Evolutionary conservation across 306 rosid species (phyloP).

Genomic region (Pyrus betulifolia): DNA sequence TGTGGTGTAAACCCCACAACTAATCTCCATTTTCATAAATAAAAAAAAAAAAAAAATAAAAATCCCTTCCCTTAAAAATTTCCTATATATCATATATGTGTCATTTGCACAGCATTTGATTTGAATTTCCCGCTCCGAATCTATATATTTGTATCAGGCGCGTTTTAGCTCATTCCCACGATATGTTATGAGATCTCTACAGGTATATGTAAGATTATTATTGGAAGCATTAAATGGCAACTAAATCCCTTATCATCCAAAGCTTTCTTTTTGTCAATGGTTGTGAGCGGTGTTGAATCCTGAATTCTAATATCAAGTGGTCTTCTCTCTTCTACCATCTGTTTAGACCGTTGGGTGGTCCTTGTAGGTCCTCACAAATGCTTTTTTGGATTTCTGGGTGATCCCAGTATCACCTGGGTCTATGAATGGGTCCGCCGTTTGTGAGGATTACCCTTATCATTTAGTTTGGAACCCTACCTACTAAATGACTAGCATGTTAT

Average conservation of each 20-base stretch:
- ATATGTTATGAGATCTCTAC: neutral
- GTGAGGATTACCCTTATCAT: neutral
- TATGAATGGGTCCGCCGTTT: too few relatives aligned
- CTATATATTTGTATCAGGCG: neutral
- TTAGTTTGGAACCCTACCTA: neutral
- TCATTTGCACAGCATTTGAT: constrained; percentile 29
- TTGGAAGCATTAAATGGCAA: constrained; percentile 10
- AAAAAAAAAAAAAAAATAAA: too few relatives aligned
- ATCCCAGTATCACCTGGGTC: too few relatives aligned
- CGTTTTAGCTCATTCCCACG: neutral
- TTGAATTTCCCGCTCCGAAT: constrained; percentile 34
- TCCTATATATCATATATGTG: neutral
- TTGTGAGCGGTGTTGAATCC: neutral
- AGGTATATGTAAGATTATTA: neutral
- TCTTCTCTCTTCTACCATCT: too few relatives aligned
- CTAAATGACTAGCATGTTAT: neutral
- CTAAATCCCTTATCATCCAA: neutral
- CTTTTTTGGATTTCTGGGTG: too few relatives aligned
- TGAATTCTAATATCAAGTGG: fast-evolving
- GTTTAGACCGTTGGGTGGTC: too few relatives aligned
- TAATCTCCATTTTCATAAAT: too few relatives aligned
- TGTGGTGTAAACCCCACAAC: too few relatives aligned
- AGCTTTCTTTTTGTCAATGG: neutral
- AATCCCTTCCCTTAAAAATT: too few relatives aligned
- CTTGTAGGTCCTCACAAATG: fast-evolving